Evolutionary conservation across 2,329 filamentous ascomycete genomes (phyloP).

Genomic region (Gnomoniopsis sp.): DNA sequence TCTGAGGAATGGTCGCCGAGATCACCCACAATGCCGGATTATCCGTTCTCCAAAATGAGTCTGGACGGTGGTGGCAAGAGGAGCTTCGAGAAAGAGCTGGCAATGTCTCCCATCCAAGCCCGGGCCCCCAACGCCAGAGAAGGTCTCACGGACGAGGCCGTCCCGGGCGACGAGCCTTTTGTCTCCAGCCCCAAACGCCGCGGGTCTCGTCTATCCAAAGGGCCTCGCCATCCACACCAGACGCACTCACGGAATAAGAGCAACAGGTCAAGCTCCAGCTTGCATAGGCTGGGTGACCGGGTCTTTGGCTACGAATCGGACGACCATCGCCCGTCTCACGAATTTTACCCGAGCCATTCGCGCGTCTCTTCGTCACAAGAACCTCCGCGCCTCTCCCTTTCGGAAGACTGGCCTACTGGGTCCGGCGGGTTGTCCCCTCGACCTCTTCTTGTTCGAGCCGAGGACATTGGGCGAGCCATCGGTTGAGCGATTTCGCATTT

Average conservation of each 20-base stretch:
- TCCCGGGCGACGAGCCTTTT: constrained; percentile 60
- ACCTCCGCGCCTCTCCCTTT: constrained; percentile 41
- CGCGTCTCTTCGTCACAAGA: constrained; percentile 39
- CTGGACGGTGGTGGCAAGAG: constrained; percentile 34
- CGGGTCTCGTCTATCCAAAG: constrained; percentile 51
- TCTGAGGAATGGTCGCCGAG: constrained; percentile 29
- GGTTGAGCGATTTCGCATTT: constrained; percentile 37
- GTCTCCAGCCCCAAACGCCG: constrained; percentile 50
- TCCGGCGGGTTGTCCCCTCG: constrained; percentile 43
- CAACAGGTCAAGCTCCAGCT: constrained; percentile 43
- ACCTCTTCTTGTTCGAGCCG: constrained; percentile 40
- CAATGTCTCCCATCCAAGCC: constrained; percentile 50
- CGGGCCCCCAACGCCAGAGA: constrained; percentile 60
- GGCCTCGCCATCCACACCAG: constrained; percentile 35
- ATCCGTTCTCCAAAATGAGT: constrained; percentile 22
- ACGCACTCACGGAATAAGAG: constrained; percentile 42
- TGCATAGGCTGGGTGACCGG: constrained; percentile 37
- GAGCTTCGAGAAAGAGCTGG: constrained; percentile 41
- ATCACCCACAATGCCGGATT: constrained; percentile 22
- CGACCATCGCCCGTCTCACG: constrained; percentile 33
- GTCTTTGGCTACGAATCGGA: constrained; percentile 25
- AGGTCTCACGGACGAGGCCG: constrained; percentile 58
- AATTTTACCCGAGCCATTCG: constrained; percentile 21
- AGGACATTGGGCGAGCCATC: constrained; percentile 52
- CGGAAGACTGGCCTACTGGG: constrained; percentile 41